Conservation (phyloP, 345 rosid genomes). For the Murraya koenigii region DNA sequence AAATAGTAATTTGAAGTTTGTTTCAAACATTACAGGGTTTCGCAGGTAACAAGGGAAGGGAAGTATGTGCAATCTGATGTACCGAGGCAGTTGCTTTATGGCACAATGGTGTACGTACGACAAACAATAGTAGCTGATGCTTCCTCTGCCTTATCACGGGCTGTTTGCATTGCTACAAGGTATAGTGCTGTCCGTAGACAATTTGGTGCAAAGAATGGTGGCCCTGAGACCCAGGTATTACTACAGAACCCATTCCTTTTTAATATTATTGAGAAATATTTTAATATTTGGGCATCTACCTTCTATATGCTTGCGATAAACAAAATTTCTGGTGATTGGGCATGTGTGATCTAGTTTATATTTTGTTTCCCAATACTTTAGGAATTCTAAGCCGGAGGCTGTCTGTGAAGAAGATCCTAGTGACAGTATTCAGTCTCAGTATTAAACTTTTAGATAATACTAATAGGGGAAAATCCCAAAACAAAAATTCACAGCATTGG, state of each 20-base stretch:
- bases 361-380: not conserved
- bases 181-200: slow-evolving; percentile 97
- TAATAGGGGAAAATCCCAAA: not conserved
- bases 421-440: not conserved
- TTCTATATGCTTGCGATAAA: not conserved
- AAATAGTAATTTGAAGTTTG: slow-evolving; percentile 13
- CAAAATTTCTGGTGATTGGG: not conserved
- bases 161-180: slow-evolving; percentile 96
- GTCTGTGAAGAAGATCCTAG: not conserved
- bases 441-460: not conserved
- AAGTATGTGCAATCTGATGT: slow-evolving; percentile 73
- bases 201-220: slow-evolving; percentile 73
- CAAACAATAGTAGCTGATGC: slow-evolving; percentile 90
- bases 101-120: slow-evolving; percentile 93
- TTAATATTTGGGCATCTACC: not conserved
- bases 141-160: slow-evolving; percentile 78
- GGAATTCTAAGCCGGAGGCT: not conserved
- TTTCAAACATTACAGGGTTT: slow-evolving; percentile 55
- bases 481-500: not conserved
- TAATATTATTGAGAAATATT: not conserved
- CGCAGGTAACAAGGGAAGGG: slow-evolving; percentile 91
- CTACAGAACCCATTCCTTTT: not conserved
- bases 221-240: slow-evolving; percentile 83
- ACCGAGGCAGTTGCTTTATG: slow-evolving; percentile 86
- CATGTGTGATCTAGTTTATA: not conserved